phyloP scores from a whole-genome alignment of 768 basidiomycete genomes.

The Podaxis sp. region DNA sequence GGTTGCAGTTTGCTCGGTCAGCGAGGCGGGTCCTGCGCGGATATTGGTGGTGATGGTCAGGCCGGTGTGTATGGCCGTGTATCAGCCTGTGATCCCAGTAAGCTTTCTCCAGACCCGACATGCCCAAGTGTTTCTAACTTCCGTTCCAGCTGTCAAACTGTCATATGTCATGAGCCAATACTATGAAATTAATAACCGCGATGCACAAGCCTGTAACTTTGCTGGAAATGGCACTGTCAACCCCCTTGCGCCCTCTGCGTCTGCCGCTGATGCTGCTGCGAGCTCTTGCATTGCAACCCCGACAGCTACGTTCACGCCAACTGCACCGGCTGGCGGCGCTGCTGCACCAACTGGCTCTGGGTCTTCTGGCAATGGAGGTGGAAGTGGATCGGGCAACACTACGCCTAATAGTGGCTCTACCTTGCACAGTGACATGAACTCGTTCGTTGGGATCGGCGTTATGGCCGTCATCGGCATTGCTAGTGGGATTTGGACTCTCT shows the following conservation, averaged over 20 bases:
- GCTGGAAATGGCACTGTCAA: constrained; percentile 83
- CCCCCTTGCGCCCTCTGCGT: constrained; percentile 44
- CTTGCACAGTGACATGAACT: constrained; percentile 26
- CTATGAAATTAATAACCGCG: constrained; percentile 61
- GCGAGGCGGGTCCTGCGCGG: constrained; percentile 57
- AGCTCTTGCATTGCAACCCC: constrained; percentile 68
- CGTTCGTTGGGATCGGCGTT: constrained; percentile 33
- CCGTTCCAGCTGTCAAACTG: constrained; percentile 61
- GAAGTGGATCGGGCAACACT: constrained; percentile 16
- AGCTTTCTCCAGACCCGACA: constrained; percentile 19
- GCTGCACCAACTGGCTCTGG: constrained; percentile 22
- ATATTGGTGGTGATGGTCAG: constrained; percentile 71
- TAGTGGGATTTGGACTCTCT: constrained; percentile 44
- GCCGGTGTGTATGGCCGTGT: constrained; percentile 76
- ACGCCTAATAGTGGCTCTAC: constrained; percentile 22
- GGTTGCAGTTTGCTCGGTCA: constrained; percentile 76
- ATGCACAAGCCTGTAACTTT: constrained; percentile 72
- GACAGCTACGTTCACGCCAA: constrained; percentile 61
- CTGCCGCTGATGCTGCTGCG: constrained; percentile 53
- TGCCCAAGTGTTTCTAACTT: constrained; percentile 4
- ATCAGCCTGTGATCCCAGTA: constrained; percentile 79
- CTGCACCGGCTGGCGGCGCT: constrained; percentile 30
- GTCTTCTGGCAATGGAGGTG: constrained; percentile 19
- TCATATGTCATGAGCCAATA: constrained; percentile 82
- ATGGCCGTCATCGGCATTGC: constrained; percentile 34